Conservation (phyloP, 192 early-diverging fungal species). For the Rhizophagus prolifer region DNA sequence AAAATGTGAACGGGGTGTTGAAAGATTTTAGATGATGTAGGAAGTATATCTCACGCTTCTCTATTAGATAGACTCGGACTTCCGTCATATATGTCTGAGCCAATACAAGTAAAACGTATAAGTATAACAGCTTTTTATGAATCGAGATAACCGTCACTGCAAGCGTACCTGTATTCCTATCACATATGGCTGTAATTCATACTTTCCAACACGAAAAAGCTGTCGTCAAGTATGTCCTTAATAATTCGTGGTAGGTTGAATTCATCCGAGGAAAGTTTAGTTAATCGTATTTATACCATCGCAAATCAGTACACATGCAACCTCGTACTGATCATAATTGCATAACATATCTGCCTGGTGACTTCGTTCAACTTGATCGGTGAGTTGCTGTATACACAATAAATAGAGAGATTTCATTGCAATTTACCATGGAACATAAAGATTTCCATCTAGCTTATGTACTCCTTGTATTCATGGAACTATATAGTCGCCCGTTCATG, state of each 20-base stretch:
- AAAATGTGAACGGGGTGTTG: too few relatives aligned
- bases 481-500: slow-evolving; percentile 21
- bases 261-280: slow-evolving; percentile 25
- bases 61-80: slow-evolving; percentile 24
- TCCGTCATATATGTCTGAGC: slow-evolving; percentile 24
- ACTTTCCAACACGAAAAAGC: background rate
- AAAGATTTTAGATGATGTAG: slow-evolving; percentile 12
- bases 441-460: slow-evolving; percentile 14
- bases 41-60: slow-evolving; percentile 24
- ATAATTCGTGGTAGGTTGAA: slow-evolving; percentile 27
- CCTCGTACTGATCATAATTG: slow-evolving; percentile 15
- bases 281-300: slow-evolving; percentile 12
- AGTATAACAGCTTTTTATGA: too few relatives aligned
- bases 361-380: background rate
- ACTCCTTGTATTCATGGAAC: slow-evolving; percentile 23
- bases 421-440: slow-evolving; percentile 21
- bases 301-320: slow-evolving; percentile 2
- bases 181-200: too few relatives aligned
- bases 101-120: background rate
- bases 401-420: too few relatives aligned
- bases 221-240: slow-evolving; percentile 31
- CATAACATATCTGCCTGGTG: slow-evolving; percentile 20
- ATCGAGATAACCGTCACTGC: too few relatives aligned
- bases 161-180: background rate
- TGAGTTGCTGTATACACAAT: background rate